Evolutionary conservation across 352 stramenopile species (phyloP), one percentile per base, ranked within the genome.

Genomic region (Pythium chondricola): DNA sequence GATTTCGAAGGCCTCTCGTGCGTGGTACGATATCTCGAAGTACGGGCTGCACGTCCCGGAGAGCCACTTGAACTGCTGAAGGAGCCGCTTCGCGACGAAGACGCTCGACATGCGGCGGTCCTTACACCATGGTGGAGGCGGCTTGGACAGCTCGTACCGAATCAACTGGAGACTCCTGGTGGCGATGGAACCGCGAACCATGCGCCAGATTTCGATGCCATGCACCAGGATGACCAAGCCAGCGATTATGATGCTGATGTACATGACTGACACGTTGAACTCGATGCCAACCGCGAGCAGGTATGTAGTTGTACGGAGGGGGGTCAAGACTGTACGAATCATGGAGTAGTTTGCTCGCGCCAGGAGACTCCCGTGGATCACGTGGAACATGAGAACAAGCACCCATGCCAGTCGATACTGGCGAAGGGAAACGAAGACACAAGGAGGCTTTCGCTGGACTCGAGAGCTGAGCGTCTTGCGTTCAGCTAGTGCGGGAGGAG

Each of bases 1-100:
- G 35, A 53, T 53, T 27, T 53, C 35, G 25, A 30, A 2, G 21
- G 30, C 10, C n/a, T 54, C 47, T 29, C 40, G 39, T 13, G 21
- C 6, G 36, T 41, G 47, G 37, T 43, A 54, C 18, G 30, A 11
- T 9, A 1, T 2, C 26, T 54, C 25, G 13, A 54, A 54, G 18
- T 44, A 46, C 25, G 36, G 47, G 14, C 47, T 30, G 10, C 47
- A 27, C 4, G 32, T 54, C 25, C 25, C 31, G 10, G 13, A 21
- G 2, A 43, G 16, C 36, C 47, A 46, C 1, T 35, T 21, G 4
- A 47, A 18, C 16, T 30, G 45, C 4, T 14, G 14, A 6, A 31
- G 17, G 1, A 21, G 13, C 11, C 21, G 17, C 7, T 26, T 18
- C n/a, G n/a, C n/a, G n/a, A n/a, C n/a, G n/a, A 29, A 24, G 11